A percentile compares a stretch with the other conserved stretches of the same genome.
Conservation (phyloP, 2,329 filamentous ascomycete genomes). For the Trichophyton benhamiae region DNA sequence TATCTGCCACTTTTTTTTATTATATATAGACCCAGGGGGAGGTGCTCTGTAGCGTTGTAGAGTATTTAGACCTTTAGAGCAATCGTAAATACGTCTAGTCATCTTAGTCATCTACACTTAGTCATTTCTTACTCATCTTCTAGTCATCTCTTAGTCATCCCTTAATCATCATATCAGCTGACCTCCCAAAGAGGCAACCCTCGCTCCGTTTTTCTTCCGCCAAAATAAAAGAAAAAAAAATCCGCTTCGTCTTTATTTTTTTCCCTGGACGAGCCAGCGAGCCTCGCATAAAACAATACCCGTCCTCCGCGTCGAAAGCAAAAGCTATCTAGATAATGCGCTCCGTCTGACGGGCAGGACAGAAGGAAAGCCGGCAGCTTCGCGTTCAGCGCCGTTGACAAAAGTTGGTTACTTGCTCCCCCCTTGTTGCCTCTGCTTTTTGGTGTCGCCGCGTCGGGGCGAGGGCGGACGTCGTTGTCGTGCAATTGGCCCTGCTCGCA, state of each 20-base stretch:
- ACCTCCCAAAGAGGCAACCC: background rate
- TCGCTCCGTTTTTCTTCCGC: slow-evolving; percentile 14
- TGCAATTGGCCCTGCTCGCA: background rate
- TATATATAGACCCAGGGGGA: background rate
- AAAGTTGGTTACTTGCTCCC: slow-evolving; percentile 3
- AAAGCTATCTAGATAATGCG: slow-evolving; percentile 11
- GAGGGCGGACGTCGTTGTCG: background rate
- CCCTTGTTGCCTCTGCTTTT: background rate
- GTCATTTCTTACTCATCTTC: background rate
- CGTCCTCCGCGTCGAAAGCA: slow-evolving; percentile 13
- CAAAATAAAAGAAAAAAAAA: background rate
- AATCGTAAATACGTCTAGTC: background rate
- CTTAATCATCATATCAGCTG: background rate
- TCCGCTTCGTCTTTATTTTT: background rate
- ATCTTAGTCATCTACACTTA: background rate
- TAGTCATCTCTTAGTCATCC: background rate
- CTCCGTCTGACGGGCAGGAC: slow-evolving; percentile 6
- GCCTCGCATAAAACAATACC: slow-evolving; percentile 16
- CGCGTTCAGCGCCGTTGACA: background rate
- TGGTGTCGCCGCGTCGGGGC: background rate
- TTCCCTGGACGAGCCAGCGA: slow-evolving; percentile 2
- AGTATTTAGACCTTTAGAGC: background rate
- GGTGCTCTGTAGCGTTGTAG: background rate
- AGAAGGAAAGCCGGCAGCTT: background rate
- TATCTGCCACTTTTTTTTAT: background rate